Evolutionary conservation across 495 filamentous ascomycete genomes (phyloP), one percentile per base, ranked within the genome.

Genomic region (Elasticomyces elasticus): DNA sequence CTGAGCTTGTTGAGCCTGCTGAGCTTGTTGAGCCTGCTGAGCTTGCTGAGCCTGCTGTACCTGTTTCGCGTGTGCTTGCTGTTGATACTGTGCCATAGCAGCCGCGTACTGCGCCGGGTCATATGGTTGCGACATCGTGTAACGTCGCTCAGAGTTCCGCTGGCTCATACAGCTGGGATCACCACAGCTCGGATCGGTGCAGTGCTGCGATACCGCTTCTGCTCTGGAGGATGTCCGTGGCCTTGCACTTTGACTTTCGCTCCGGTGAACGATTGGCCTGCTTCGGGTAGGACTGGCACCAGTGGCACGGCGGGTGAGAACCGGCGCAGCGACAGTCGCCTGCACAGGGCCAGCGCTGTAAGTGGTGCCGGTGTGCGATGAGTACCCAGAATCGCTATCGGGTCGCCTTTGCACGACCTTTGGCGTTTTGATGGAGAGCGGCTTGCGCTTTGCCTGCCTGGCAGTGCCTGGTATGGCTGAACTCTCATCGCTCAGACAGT

Each of bases 361-460:
- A 56, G 68, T 69, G 25, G 79, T 79, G 77, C 76, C 54, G 72
- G 70, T 56, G 76, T 82, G 67, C 76, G 80, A 73, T 74, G 79
- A 83, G 72, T 82, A 82, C 51, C 79, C 80, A 38, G 79, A 82
- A 67, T 84, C 80, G 67, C 77, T 81, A 51, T 71, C 71, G 59
- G 69, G 68, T 64, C 81, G 79, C 33, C 60, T 31, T 11, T 30
- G 61, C 47, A 53, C 54, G 48, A 55, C 33, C 15, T 61, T 49
- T 56, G 50, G 10, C 17, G 59, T 33, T 43, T 41, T 57, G 53
- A 47, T 53, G 22, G 62, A 58, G 44, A 53, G 54, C 31, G 56
- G 54, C 7, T 69, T 63, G 64, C 77, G 80, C 56, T 75, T 76
- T 65, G 80, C 77, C 52, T 70, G 67, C 60, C 71, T 69, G 49